Conservation (phyloP, 495 filamentous ascomycete species). For the Podospora anserina region DNA sequence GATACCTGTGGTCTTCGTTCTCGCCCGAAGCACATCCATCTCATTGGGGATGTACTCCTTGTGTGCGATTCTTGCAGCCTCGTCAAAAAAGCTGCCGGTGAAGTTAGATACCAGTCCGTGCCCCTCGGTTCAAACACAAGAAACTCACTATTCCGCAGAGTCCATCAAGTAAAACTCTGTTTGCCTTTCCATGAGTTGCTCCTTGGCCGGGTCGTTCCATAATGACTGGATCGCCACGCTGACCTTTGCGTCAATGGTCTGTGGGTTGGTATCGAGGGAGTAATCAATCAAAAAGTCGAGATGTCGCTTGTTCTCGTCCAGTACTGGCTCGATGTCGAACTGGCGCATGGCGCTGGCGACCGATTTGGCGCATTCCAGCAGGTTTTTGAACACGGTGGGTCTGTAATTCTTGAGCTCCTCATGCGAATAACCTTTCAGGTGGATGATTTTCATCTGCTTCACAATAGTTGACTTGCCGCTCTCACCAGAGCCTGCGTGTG, state of each 20-base stretch:
- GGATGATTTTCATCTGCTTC: constrained; percentile 99
- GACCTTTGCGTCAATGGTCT: constrained; percentile 73
- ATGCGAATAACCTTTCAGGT: constrained; percentile 90
- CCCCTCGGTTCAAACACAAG: neutral
- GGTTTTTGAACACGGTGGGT: constrained; percentile 94
- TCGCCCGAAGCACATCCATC: constrained; percentile 85
- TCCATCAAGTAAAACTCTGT: constrained; percentile 99
- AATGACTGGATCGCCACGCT: constrained; percentile 78
- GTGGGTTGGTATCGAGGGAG: constrained; percentile 83
- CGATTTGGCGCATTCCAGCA: constrained; percentile 91
- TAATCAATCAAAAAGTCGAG: constrained; percentile 82
- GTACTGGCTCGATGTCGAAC: constrained; percentile 73
- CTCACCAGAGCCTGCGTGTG: constrained; percentile 79
- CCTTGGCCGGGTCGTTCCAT: constrained; percentile 87
- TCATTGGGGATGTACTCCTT: constrained; percentile 86
- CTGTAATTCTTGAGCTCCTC: constrained; percentile 92
- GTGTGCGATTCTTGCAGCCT: constrained; percentile 80
- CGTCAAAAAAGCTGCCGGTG: constrained; percentile 80
- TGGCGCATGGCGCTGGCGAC: constrained; percentile 84
- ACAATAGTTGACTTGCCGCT: constrained; percentile 99
- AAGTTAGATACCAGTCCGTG: constrained; percentile 7
- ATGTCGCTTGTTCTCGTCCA: constrained; percentile 66
- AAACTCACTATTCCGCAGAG: constrained; percentile 90
- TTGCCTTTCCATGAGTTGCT: constrained; percentile 83
- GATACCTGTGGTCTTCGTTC: constrained; percentile 99